Conservation (phyloP, 75 land plant genomes). For the Pinus taeda region DNA sequence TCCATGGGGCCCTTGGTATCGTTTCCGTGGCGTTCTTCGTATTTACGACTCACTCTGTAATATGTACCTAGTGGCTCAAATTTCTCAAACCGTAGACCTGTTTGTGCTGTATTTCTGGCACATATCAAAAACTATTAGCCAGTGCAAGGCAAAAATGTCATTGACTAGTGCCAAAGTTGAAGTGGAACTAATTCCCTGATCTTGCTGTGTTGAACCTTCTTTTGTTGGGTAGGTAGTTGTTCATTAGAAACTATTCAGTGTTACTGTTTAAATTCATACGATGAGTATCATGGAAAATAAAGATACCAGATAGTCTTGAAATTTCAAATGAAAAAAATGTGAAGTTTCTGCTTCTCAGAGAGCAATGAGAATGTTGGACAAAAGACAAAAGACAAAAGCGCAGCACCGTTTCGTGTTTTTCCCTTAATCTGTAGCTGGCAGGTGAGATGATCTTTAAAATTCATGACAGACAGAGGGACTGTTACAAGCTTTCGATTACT, state of each 20-base stretch:
- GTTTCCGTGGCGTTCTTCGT: too few species aligned
- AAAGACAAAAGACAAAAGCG: too few species aligned
- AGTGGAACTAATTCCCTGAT: constrained; percentile 52
- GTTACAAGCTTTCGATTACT: too few species aligned
- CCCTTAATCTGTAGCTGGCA: too few species aligned
- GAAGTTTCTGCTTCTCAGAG: not conserved
- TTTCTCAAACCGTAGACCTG: too few species aligned
- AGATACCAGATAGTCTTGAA: not conserved
- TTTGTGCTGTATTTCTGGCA: too few species aligned
- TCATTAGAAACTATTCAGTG: not conserved
- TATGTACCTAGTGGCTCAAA: too few species aligned
- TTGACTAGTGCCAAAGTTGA: constrained; percentile 56
- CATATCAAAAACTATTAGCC: constrained; percentile 71
- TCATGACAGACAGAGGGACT: too few species aligned
- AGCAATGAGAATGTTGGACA: not conserved
- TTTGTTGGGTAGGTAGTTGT: not conserved
- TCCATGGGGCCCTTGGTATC: too few species aligned
- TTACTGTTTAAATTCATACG: not conserved
- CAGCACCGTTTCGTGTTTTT: too few species aligned
- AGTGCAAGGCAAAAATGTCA: constrained; percentile 39
- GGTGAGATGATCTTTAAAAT: too few species aligned
- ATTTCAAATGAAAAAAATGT: not conserved
- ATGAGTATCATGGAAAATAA: not conserved
- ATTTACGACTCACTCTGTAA: too few species aligned
- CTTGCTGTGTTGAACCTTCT: not conserved